Evolutionary conservation across 1,284 basidiomycete genomes (phyloP).

Genomic region (Gymnopus androsaceus): DNA sequence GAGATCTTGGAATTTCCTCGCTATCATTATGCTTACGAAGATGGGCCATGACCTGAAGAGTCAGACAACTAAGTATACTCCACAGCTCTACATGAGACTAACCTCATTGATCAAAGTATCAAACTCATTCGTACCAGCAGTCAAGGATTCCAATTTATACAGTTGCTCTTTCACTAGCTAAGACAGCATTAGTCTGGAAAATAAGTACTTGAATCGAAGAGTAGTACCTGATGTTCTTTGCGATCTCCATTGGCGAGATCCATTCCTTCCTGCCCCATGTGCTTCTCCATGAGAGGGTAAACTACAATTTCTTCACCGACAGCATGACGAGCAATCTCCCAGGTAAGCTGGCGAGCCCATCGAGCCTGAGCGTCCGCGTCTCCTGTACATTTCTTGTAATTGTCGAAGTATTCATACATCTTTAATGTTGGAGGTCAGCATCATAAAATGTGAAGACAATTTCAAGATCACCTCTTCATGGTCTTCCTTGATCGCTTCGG

Average conservation of each 20-base stretch:
- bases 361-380: slow-evolving; percentile 51
- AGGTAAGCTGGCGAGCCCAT: slow-evolving; percentile 58
- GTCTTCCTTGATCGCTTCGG: slow-evolving; percentile 46
- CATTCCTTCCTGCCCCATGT: slow-evolving; percentile 54
- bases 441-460: no score
- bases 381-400: slow-evolving; percentile 46
- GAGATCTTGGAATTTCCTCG: slow-evolving; percentile 58
- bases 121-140: slow-evolving; percentile 45
- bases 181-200: not conserved
- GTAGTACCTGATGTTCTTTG: slow-evolving; percentile 57
- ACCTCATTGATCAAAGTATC: slow-evolving; percentile 33
- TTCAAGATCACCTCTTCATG: slow-evolving; percentile 41
- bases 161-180: slow-evolving; percentile 52
- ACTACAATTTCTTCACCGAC: slow-evolving; percentile 69
- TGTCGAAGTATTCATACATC: slow-evolving; percentile 60
- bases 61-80: not conserved
- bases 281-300: slow-evolving; percentile 67
- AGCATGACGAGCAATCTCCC: slow-evolving; percentile 65
- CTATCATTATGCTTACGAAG: slow-evolving; percentile 56
- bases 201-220: not conserved
- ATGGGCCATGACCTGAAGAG: slow-evolving; percentile 42
- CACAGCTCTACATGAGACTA: not conserved
- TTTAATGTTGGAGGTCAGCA: slow-evolving; percentile 18
- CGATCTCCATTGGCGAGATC: slow-evolving; percentile 60
- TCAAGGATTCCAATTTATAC: slow-evolving; percentile 46